Conservation (phyloP, 2,329 filamentous ascomycete genomes). For the Penicillium italicum region DNA sequence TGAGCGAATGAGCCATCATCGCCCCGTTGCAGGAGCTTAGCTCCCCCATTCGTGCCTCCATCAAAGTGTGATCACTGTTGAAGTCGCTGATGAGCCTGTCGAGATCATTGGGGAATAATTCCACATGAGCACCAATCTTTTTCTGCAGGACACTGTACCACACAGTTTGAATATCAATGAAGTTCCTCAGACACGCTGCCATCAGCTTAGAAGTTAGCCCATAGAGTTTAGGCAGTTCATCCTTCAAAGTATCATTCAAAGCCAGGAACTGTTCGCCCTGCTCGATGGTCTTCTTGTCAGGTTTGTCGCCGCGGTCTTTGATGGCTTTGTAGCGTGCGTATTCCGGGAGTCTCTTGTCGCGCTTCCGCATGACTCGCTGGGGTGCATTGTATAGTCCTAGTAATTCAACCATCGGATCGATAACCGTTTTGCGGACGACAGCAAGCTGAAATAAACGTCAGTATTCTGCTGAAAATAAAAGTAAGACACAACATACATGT, state of each 20-base stretch:
- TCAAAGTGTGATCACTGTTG: constrained; percentile 70
- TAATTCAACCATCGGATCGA: constrained; percentile 75
- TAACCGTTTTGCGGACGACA: constrained; percentile 74
- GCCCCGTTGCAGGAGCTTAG: constrained; percentile 76
- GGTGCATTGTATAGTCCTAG: constrained; percentile 80
- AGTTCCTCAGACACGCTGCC: constrained; percentile 75
- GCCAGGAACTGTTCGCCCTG: constrained; percentile 85
- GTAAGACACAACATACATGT: constrained; percentile 57
- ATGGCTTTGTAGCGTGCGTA: constrained; percentile 78
- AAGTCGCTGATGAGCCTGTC: constrained; percentile 74
- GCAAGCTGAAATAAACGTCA: constrained; percentile 42
- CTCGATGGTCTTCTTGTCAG: constrained; percentile 80
- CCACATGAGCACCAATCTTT: constrained; percentile 73
- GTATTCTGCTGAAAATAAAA: constrained; percentile 1
- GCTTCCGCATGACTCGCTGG: constrained; percentile 86
- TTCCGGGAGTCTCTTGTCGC: constrained; percentile 85
- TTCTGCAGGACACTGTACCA: constrained; percentile 84
- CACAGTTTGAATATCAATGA: constrained; percentile 75
- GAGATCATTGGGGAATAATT: constrained; percentile 63
- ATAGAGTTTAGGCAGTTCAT: constrained; percentile 84
- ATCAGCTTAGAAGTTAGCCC: constrained; percentile 76
- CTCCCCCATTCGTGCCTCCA: constrained; percentile 66
- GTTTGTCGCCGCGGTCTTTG: constrained; percentile 75
- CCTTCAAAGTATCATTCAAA: constrained; percentile 87
- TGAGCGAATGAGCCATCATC: constrained; percentile 55